A percentile compares a stretch with the other conserved stretches of the same genome.
Evolutionary conservation across 1,284 basidiomycete species (phyloP).

Genomic region (Ustilago lituana): DNA sequence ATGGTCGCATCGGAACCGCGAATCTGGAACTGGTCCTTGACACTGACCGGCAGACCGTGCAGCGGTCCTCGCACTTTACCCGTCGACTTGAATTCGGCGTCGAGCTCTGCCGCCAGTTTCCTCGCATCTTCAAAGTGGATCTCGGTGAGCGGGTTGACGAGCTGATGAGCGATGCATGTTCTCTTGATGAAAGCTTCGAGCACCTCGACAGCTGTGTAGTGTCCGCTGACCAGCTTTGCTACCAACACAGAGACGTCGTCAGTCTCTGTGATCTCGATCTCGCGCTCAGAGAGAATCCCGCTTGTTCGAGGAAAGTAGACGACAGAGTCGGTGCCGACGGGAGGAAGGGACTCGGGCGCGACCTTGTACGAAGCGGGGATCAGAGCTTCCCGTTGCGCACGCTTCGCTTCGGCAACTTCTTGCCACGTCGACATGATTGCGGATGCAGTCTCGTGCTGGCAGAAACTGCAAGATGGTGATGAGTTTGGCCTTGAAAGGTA

Average conservation of each 20-base stretch:
- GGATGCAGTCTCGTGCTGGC: neutral
- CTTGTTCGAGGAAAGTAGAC: constrained; percentile 33
- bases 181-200: constrained; percentile 81
- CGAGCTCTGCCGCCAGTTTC: constrained; percentile 71
- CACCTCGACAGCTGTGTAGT: constrained; percentile 76
- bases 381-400: constrained; percentile 37
- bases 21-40: constrained; percentile 76
- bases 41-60: constrained; percentile 75
- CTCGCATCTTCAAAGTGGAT: constrained; percentile 75
- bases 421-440: constrained; percentile 38
- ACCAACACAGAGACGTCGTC: constrained; percentile 71
- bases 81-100: constrained; percentile 71
- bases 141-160: constrained; percentile 74
- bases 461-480: no score
- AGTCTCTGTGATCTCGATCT: constrained; percentile 48
- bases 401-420: constrained; percentile 36
- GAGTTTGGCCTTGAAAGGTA: no score
- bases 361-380: constrained; percentile 43
- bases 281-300: constrained; percentile 36
- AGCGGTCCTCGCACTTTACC: constrained; percentile 73
- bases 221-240: constrained; percentile 70
- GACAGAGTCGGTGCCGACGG: constrained; percentile 23
- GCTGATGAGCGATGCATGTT: constrained; percentile 81
- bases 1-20: constrained; percentile 73
- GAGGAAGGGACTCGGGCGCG: constrained; percentile 21